phyloP scores from a whole-genome alignment of 2,329 filamentous ascomycete genomes.

The Samsoniella hepiali region DNA sequence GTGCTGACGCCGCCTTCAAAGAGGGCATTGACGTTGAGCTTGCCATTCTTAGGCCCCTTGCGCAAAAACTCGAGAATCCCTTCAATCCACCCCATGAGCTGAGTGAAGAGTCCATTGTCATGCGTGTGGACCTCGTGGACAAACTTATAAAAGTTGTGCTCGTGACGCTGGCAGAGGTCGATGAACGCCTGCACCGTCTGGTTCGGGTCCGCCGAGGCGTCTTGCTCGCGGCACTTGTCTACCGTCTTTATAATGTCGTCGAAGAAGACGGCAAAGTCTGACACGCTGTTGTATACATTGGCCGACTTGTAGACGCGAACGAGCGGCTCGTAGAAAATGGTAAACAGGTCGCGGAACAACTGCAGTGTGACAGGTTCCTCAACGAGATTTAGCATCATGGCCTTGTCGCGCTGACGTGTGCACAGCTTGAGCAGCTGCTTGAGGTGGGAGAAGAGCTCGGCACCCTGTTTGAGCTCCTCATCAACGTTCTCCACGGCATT shows the following conservation, averaged over 20 bases:
- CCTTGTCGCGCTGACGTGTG: conserved; percentile 88
- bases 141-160: conserved; percentile 98
- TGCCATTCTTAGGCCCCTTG: conserved; percentile 79
- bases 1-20: conserved; percentile 75
- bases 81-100: conserved; percentile 96
- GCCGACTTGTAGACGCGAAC: conserved; percentile 97
- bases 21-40: conserved; percentile 89
- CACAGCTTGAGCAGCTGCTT: conserved; percentile 94
- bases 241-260: conserved; percentile 85
- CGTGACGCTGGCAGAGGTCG: conserved; percentile 89
- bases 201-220: conserved; percentile 92
- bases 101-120: conserved; percentile 93
- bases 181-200: conserved; percentile 98
- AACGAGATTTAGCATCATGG: conserved; percentile 93
- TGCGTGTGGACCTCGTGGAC: conserved; percentile 96
- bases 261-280: conserved; percentile 89
- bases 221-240: conserved; percentile 64
- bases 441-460: conserved; percentile 87
- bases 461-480: conserved; percentile 82
- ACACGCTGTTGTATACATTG: conserved; percentile 96
- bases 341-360: conserved; percentile 92
- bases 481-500: conserved; percentile 89
- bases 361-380: conserved; percentile 97
- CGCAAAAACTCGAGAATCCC: conserved; percentile 90
- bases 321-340: conserved; percentile 97